Base-by-base conservation (phyloP, 2,329 filamentous ascomycete species). In the Paecilomyces sp. region DNA sequence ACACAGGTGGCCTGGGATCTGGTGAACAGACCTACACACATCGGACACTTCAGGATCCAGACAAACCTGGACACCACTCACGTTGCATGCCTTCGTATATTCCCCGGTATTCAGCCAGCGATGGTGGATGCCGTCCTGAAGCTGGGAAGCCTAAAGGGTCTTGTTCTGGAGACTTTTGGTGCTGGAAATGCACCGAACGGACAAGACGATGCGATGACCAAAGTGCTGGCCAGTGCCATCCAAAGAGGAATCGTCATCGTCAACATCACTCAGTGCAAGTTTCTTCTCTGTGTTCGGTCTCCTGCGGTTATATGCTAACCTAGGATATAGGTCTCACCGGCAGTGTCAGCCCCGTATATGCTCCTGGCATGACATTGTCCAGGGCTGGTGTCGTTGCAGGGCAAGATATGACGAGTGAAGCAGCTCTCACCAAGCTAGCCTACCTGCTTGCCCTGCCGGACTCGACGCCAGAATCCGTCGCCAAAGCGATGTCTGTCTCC, bases 151-250 rank as follows among this genome's bases (percentile, higher is more conserved):
- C 81, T 97, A 13, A 85, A 87, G 55, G 92, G 92, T 1, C 81
- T 96, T 56, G 87, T 97, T 47, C 83, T 97, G 52, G 92, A 96
- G 77, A 96, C 92, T 0, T 96, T 96, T 73, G 92, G 92, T 61
- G 92, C 94, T 72, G 92, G 92, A 59, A 97, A 96, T 75, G 89
- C 92, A 11, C 92, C 92, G 2, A 89, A 88, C 47, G 91, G 91
- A 31, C 83, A 87, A 55, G 90, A 94, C 70, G 90, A 90, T 59
- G 87, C 85, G 57, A 83, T 96, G 72, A 92, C 89, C 15, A 86
- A 86, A 58, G 89, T 93, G 55, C 86, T 96, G 67, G 83, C 85
- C 18, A 84, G 86, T 52, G 92, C 90, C 24, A 90, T 96, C 50
- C 80, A 87, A 69, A 85, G 91, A 60, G 92, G 91, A 41, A 87